Base-by-base conservation (phyloP, 352 stramenopile species). In the Pythium periplocum region DNA sequence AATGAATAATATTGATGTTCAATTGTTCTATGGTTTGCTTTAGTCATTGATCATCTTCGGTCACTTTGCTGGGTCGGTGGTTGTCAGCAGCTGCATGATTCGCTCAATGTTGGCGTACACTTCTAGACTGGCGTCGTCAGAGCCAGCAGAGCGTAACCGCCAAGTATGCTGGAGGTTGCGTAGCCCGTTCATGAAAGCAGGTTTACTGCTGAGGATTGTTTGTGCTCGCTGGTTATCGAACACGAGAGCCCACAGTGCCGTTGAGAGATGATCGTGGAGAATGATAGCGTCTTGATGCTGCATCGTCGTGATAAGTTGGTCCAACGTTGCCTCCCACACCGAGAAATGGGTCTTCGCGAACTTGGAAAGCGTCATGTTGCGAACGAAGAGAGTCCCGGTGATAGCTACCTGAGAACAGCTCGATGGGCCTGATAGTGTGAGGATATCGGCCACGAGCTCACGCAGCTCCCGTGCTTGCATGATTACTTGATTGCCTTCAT, bases 181-280 rank as follows among this genome's bases (percentile, higher is more conserved):
- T 26, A 26, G 17, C 17, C 17, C 17, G 17, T 26, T 26, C 17
- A 26, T 26, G 17, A 26, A 26, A 26, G 17, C 17, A 26, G 17
- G 17, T 26, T 26, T 26, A 26, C 17, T 26, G 17, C 17, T 32
- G 8, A 90, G 34, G 33, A 78, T 45, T 1, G 79, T 65, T 8
- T 75, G 64, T 2, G 78, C 73, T 45, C 82, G 77, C 38, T 87
- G 76, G 53, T 86, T 85, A 64, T 90, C 79, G 36, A 73, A 83
- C 30, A 86, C 61, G 39, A 87, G 59, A 8, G 73, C 72, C 66
- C 75, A 73, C 2, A 90, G 64, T 35, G 78, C 55, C 1, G 65
- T 61, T 3, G 75, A 73, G 2, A 86, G 12, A 61, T n/a, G 10
- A 47, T 46, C 12, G 56, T 47, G 42, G 17, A 26, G 17, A 26